A percentile compares a stretch with the other conserved stretches of the same genome.
Conservation (phyloP, 352 stramenopile genomes). For the Achlya hypogyna region DNA sequence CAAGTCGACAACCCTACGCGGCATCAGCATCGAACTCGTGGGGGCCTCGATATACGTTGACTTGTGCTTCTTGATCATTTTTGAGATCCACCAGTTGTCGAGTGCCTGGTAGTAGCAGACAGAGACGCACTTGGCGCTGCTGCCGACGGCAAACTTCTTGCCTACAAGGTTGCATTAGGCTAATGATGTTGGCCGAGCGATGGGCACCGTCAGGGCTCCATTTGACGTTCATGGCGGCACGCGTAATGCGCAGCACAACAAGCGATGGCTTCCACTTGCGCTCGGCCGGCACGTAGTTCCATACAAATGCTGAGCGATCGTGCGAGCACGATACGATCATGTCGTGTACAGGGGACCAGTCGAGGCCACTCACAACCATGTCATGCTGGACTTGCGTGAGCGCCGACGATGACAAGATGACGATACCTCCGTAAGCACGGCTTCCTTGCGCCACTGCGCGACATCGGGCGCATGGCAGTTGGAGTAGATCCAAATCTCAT, state of each 20-base stretch:
- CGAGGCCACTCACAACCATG: conserved; percentile 87
- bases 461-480: conserved; percentile 66
- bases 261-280: conserved; percentile 88
- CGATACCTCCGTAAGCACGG: conserved; percentile 61
- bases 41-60: conserved; percentile 58
- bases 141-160: conserved; percentile 90
- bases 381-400: conserved; percentile 59
- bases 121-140: conserved; percentile 88
- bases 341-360: conserved; percentile 90
- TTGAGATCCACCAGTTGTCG: conserved; percentile 94
- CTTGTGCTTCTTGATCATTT: conserved; percentile 97
- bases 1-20: conserved; percentile 66
- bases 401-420: not conserved
- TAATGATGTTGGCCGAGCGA: not conserved
- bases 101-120: conserved; percentile 88
- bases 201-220: conserved; percentile 84
- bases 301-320: conserved; percentile 92
- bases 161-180: conserved; percentile 29
- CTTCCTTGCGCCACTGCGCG: conserved; percentile 76
- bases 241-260: conserved; percentile 87
- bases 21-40: not conserved
- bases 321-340: conserved; percentile 92
- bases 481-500: conserved; percentile 90
- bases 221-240: conserved; percentile 88
- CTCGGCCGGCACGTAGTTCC: conserved; percentile 82